Percentiles rank a stretch among this genome's conserved stretches.
Conservation (phyloP, 306 rosid species). For the Cercis canadensis region DNA sequence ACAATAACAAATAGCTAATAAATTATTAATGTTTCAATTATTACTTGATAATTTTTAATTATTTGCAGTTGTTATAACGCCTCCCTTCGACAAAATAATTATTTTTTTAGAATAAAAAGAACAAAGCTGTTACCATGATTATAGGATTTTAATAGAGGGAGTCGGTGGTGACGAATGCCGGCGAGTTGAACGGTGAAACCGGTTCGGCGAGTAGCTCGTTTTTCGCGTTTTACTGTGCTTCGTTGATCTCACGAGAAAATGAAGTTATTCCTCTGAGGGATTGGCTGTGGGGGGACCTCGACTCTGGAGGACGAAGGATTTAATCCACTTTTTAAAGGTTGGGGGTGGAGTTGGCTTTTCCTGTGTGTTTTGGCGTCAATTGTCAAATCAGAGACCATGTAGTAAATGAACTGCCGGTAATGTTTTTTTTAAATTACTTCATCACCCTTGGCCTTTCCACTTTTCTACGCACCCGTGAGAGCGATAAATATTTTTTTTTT, state of each 20-base stretch:
- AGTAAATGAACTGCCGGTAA: slow-evolving; percentile 39
- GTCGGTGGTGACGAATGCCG: slow-evolving; percentile 47
- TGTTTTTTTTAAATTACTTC: slow-evolving; percentile 19
- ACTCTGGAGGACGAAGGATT: background rate
- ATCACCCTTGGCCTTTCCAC: slow-evolving; percentile 25
- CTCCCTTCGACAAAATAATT: background rate
- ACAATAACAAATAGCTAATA: background rate
- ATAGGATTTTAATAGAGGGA: slow-evolving; percentile 3
- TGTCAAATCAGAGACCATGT: slow-evolving; percentile 28
- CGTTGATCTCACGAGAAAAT: slow-evolving; percentile 39
- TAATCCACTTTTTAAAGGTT: slow-evolving; percentile 21
- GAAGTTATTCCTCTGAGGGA: too few species aligned
- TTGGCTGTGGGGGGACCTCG: too few species aligned
- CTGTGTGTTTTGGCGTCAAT: slow-evolving; percentile 9
- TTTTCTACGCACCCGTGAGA: slow-evolving; percentile 48
- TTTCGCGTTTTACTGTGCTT: too few species aligned
- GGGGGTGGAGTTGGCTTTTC: too few species aligned
- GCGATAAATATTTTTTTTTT: slow-evolving; percentile 28
- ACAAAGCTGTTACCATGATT: slow-evolving; percentile 20
- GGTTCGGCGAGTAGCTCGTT: background rate
- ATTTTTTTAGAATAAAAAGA: background rate
- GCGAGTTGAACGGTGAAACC: slow-evolving; percentile 39
- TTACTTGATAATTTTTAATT: background rate
- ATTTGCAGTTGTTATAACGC: slow-evolving; percentile 26
- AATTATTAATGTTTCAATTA: background rate